These are phyloP conservation scores for Hippophae rhamnoides DNA, from an alignment of 306 rosid species.

Conservation along the genomic window DNA sequence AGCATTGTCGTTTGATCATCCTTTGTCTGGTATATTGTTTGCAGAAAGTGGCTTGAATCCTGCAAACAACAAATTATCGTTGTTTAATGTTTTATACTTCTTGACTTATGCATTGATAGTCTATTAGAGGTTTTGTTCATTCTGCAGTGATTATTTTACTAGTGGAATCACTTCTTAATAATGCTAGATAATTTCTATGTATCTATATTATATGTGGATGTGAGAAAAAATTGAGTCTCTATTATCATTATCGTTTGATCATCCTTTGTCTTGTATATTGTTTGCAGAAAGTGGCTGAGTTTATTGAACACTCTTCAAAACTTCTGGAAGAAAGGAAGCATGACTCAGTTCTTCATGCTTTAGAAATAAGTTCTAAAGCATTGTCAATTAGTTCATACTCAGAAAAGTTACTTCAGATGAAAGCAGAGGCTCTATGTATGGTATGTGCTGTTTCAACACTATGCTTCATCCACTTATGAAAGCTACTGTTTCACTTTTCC, in stretches of 20 bases:
- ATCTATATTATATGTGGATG: not conserved
- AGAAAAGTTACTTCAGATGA: constrained; percentile 78
- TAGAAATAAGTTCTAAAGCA: constrained; percentile 56
- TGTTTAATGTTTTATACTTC: too few relatives aligned
- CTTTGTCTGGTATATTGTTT: constrained; percentile 16
- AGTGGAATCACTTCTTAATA: too few relatives aligned
- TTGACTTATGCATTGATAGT: too few relatives aligned
- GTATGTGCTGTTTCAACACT: constrained; percentile 31
- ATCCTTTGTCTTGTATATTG: constrained; percentile 16
- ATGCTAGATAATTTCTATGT: not conserved
- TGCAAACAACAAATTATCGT: too few relatives aligned
- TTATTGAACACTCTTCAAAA: constrained; percentile 36
- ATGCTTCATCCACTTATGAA: constrained; percentile 12
- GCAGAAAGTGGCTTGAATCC: constrained; percentile 12
- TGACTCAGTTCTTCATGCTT: constrained; percentile 58
- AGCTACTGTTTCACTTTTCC: constrained; percentile 2
- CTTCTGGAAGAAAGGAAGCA: constrained; percentile 55
- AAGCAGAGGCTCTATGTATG: constrained; percentile 76
- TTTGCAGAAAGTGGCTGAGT: constrained; percentile 59
- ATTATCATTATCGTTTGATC: constrained; percentile 10
- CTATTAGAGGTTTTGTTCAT: too few relatives aligned
- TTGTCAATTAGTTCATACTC: constrained; percentile 62
- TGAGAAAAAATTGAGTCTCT: not conserved
- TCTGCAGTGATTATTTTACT: too few relatives aligned
- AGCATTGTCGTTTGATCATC: constrained; percentile 14